phyloP scores from a whole-genome alignment of 2,329 filamentous ascomycete genomes.

The Fusarium keratoplasticum region DNA sequence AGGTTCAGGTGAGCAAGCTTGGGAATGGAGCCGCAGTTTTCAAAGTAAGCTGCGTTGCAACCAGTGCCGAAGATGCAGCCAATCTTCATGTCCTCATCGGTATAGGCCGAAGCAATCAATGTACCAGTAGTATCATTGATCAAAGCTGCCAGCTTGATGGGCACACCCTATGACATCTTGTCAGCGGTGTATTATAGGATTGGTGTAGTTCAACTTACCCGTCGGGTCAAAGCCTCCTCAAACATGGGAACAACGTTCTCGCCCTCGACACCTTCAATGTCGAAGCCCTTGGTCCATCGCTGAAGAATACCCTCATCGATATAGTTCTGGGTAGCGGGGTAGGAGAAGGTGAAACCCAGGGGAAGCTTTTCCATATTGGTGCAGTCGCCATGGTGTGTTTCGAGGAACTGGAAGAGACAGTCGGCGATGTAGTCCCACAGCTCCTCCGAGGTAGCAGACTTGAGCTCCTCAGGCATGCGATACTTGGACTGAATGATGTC shows the following conservation, averaged over 20 bases:
- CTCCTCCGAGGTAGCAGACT: slow-evolving; percentile 84
- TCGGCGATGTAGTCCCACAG: slow-evolving; percentile 97
- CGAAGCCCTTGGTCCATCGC: slow-evolving; percentile 97
- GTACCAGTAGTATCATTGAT: slow-evolving; percentile 99
- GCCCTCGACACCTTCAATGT: slow-evolving; percentile 92
- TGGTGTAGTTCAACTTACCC: slow-evolving; percentile 44
- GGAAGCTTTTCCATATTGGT: slow-evolving; percentile 74
- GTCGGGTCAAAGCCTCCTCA: slow-evolving; percentile 77
- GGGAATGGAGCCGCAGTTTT: slow-evolving; percentile 88
- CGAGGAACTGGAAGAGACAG: slow-evolving; percentile 89
- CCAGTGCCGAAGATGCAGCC: slow-evolving; percentile 99
- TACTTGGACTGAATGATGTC: slow-evolving; percentile 98
- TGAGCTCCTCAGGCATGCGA: slow-evolving; percentile 92
- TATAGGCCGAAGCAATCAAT: slow-evolving; percentile 95
- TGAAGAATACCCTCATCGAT: slow-evolving; percentile 94
- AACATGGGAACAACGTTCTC: slow-evolving; percentile 91
- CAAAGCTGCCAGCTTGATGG: slow-evolving; percentile 91
- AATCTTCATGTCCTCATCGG: slow-evolving; percentile 91
- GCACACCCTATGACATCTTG: slow-evolving; percentile 72
- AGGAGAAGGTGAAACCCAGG: slow-evolving; percentile 96
- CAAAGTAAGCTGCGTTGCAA: slow-evolving; percentile 99
- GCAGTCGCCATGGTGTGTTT: slow-evolving; percentile 81
- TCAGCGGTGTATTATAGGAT: slow-evolving; percentile 15
- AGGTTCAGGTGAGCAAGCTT: slow-evolving; percentile 95
- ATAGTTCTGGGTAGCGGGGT: slow-evolving; percentile 92